phyloP scores from a whole-genome alignment of 228 moss, liverwort and hornwort genomes.

The Sphagnum magellanicum region DNA sequence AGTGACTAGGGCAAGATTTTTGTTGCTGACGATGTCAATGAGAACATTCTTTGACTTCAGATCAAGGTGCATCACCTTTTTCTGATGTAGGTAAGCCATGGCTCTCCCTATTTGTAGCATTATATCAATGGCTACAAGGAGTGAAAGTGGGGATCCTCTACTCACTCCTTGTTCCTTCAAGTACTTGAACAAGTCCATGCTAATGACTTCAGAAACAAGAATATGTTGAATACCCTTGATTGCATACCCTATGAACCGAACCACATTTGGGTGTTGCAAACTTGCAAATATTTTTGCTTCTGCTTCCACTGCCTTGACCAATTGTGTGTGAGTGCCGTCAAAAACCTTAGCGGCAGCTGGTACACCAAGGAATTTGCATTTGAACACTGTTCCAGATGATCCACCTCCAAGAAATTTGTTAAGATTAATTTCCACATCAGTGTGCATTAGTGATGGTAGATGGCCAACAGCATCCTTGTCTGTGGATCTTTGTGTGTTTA shows the following conservation, averaged over 20 bases:
- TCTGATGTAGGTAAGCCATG: constrained; percentile 45
- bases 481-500: no score
- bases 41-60: constrained; percentile 29
- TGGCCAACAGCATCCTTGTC: no score
- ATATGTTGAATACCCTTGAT: constrained; percentile 16
- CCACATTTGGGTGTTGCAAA: constrained; percentile 30
- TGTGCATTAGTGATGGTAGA: no score
- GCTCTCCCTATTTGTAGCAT: constrained; percentile 32
- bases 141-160: constrained; percentile 13
- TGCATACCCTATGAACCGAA: constrained; percentile 38
- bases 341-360: constrained; percentile 20
- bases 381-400: constrained; percentile 24
- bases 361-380: constrained; percentile 46
- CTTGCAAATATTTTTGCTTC: constrained; percentile 20
- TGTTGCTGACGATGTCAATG: constrained; percentile 12
- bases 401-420: constrained; percentile 12
- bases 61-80: constrained; percentile 21
- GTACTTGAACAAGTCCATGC: constrained; percentile 20
- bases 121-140: constrained; percentile 29
- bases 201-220: constrained; percentile 28
- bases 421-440: no score
- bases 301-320: constrained; percentile 21
- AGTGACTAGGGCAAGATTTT: constrained; percentile 14
- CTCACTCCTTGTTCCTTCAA: constrained; percentile 8
- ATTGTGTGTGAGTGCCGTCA: no score